Percentiles rank a stretch among this genome's conserved stretches.
Conservation (phyloP, 2,329 filamentous ascomycete genomes). For the Monilinia fructicola region DNA sequence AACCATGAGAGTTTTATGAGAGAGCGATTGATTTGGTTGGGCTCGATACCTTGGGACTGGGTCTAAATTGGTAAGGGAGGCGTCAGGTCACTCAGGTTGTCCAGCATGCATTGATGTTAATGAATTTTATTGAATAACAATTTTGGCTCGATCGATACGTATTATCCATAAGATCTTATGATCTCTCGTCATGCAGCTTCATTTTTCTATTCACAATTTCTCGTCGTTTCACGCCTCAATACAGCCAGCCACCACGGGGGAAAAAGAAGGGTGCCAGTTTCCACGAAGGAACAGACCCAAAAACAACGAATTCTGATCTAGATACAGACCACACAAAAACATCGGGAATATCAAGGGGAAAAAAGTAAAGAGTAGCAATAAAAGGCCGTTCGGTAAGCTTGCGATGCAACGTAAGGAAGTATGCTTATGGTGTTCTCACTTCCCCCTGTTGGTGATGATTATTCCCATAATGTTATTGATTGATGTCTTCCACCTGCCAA, state of each 20-base stretch:
- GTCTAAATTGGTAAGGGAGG: background rate
- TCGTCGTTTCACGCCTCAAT: background rate
- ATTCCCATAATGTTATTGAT: background rate
- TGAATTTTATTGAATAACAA: background rate
- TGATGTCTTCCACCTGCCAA: background rate
- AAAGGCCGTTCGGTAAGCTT: background rate
- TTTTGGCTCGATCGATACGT: background rate
- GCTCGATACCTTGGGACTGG: background rate
- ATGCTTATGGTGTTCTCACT: background rate
- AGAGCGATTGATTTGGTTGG: background rate
- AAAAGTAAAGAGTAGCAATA: background rate
- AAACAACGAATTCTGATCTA: background rate
- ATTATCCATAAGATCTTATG: background rate
- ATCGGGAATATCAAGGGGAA: too few species aligned
- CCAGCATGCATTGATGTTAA: slow-evolving; percentile 11
- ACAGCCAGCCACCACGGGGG: background rate
- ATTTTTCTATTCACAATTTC: background rate
- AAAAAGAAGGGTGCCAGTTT: background rate
- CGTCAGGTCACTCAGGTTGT: slow-evolving; percentile 1
- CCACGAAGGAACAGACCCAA: background rate
- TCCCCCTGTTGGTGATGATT: background rate
- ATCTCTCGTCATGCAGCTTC: background rate
- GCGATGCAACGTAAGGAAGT: background rate
- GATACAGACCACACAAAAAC: background rate
- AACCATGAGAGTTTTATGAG: background rate